Base-by-base conservation (phyloP, 169 alveolate species). In the Eimeria falciformis region DNA sequence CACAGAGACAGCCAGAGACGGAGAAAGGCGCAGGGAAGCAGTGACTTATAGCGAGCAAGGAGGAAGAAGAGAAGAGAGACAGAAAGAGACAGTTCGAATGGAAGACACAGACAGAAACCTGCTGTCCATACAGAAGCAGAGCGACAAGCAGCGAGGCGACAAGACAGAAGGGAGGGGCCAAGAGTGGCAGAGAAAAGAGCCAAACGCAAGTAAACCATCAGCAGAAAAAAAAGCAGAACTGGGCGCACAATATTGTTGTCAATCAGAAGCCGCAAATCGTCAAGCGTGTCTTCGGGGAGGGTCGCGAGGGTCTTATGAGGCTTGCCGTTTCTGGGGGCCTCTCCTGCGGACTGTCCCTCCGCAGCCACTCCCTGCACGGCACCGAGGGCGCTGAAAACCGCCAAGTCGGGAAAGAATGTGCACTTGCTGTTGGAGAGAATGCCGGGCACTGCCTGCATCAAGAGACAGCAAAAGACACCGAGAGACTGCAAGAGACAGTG, bases 371-470 rank as follows among this genome's bases (percentile, higher is more conserved):
- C 47, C 79, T 68, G 79, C 21, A 68, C 21, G 0, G 79, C 9
- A 0, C 79, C 82, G 7, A 71, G 78, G 5, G 78, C 45, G 81
- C 91, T 58, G 40, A 37, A 43, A 27, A 83, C 66, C 7, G 91
- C 91, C 17, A 83, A 43, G 29, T 56, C 68, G 40, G 91, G 91
- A 65, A 62, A 83, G 46, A 83, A 83, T 1, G 91, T 83, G 65
- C 91, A 83, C 11, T 37, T 23, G 65, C 66, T 46, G 73, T 83
- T 37, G 6, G 91, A 56, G 17, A 83, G 81, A 27, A 83, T 50
- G 18, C 91, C 91, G 23, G 91, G 91, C 53, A 83, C 66, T 17
- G 25, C 43, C 91, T 83, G 91, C 18, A 23, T 46, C 27, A 23
- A 1, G 37, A 27, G 55, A 18, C 29, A 53, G 53, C 3, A 25